phyloP scores from a whole-genome alignment of 106 monocot species.

The Agapanthus africanus region DNA sequence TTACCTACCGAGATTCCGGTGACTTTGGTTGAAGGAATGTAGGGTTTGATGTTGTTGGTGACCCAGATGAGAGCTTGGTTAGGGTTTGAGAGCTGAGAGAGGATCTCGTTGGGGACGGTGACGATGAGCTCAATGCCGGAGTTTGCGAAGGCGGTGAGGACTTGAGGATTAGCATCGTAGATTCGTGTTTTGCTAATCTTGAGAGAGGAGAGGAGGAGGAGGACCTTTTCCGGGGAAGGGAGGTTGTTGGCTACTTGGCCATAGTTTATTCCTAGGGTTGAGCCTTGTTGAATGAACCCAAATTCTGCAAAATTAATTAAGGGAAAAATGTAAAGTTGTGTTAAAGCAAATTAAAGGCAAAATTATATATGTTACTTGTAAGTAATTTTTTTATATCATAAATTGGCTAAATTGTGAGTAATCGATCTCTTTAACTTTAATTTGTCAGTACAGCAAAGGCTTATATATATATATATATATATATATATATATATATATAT shows the following conservation, averaged over 20 bases:
- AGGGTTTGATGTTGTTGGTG: constrained; percentile 50
- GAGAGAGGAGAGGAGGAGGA: constrained; percentile 36
- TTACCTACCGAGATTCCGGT: constrained; percentile 85
- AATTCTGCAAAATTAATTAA: constrained; percentile 41
- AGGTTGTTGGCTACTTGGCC: constrained; percentile 78
- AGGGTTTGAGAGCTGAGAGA: constrained; percentile 34
- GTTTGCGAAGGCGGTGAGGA: constrained; percentile 57
- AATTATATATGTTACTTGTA: background rate
- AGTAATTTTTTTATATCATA: no score
- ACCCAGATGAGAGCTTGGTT: constrained; percentile 67
- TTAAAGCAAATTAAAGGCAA: background rate
- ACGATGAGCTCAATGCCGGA: constrained; percentile 52
- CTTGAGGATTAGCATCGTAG: constrained; percentile 63
- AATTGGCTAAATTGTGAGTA: no score
- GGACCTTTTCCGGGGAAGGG: constrained; percentile 43
- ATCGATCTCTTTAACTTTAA: no score
- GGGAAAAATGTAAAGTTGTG: background rate
- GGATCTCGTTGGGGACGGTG: constrained; percentile 59
- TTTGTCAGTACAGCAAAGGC: no score
- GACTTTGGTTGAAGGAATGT: constrained; percentile 63
- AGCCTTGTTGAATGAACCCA: constrained; percentile 17
- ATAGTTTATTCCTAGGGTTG: constrained; percentile 62
- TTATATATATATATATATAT: no score
- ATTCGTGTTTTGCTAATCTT: constrained; percentile 53
- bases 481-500: no score